Evolutionary conservation across 768 basidiomycete genomes (phyloP).

Genomic region (Boletus sensibilis): DNA sequence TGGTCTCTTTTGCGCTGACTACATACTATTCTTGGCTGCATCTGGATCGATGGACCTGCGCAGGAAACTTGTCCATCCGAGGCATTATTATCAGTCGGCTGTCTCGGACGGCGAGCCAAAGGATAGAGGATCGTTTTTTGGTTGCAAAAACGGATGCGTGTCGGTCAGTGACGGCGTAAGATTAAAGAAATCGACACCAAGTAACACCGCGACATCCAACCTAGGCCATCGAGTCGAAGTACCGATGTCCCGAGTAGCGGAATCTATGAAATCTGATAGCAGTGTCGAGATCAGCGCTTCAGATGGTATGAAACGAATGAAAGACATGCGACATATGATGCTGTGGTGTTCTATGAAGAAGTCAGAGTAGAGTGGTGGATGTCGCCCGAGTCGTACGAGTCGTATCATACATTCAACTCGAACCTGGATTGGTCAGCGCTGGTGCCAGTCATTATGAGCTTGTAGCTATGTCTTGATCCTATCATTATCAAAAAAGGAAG

Average conservation of each 20-base stretch:
- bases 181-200: not conserved
- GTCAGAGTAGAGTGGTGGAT: not conserved
- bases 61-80: not conserved
- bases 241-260: not conserved
- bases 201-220: not conserved
- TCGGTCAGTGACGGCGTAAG: not conserved
- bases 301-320: not conserved
- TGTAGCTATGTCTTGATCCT: conserved; percentile 12
- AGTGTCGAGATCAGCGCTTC: conserved; percentile 8
- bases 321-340: not conserved
- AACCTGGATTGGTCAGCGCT: conserved; percentile 1
- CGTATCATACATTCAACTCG: not conserved
- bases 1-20: not conserved
- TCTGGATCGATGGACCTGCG: not conserved
- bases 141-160: not conserved
- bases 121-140: not conserved
- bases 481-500: conserved; percentile 8
- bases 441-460: not conserved
- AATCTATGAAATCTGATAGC: conserved; percentile 4
- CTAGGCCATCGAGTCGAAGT: not conserved
- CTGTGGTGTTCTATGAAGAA: conserved; percentile 16
- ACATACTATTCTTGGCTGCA: not conserved
- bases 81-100: not conserved
- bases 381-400: conserved; percentile 16
- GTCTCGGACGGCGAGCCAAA: not conserved